Percentiles rank a stretch among this genome's conserved stretches.
Evolutionary conservation across 305 asterid species (phyloP).

Genomic region (Fraxinus sp.): DNA sequence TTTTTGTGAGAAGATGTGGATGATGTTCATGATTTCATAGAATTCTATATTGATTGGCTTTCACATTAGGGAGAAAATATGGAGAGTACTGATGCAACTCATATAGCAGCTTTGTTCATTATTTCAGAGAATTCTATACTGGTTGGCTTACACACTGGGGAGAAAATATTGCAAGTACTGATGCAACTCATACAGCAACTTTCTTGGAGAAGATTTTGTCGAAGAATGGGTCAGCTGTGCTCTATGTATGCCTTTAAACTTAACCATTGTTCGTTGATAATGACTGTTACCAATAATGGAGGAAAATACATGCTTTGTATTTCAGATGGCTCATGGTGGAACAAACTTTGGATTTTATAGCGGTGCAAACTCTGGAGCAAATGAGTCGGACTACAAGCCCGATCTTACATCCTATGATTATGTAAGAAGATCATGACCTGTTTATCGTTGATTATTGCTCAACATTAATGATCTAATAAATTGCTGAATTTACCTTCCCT

Average conservation of each 20-base stretch:
- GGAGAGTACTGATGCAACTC: constrained; percentile 2
- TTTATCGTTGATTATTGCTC: constrained; percentile 16
- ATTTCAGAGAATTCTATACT: constrained; percentile 81
- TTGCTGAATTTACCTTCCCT: constrained; percentile 29
- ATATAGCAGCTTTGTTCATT: constrained; percentile 8
- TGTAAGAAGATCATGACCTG: constrained; percentile 48
- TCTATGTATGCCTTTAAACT: constrained; percentile 60
- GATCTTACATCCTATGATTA: constrained; percentile 97
- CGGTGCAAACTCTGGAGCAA: constrained; percentile 85
- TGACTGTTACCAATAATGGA: constrained; percentile 16
- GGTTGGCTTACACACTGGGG: constrained; percentile 99
- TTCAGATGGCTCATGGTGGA: constrained; percentile 95
- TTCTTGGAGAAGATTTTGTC: constrained; percentile 73
- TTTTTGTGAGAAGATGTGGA: not conserved
- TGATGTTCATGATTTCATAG: constrained; percentile 11
- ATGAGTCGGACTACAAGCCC: constrained; percentile 74
- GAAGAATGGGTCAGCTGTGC: constrained; percentile 85
- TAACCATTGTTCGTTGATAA: constrained; percentile 25
- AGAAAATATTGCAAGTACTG: constrained; percentile 78
- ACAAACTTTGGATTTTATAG: constrained; percentile 88
- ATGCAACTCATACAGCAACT: constrained; percentile 63
- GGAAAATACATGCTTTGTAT: constrained; percentile 20
- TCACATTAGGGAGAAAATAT: not conserved
- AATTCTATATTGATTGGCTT: not conserved
- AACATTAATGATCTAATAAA: constrained; percentile 22